Evolutionary conservation across 129 eudicot genomes (phyloP).

Genomic region (Solidago caesia): DNA sequence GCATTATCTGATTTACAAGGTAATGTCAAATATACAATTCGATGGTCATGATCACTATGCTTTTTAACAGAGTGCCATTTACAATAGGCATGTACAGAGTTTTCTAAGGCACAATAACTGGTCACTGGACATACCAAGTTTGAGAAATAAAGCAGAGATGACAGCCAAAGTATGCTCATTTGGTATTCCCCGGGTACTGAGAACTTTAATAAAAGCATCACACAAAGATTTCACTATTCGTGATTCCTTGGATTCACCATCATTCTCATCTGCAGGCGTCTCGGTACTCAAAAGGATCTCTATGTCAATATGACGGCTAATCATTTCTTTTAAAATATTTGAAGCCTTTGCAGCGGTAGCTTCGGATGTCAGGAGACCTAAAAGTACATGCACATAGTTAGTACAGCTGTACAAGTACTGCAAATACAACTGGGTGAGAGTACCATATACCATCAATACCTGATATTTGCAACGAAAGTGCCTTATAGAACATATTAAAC

Average conservation of each 20-base stretch:
- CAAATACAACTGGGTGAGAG: not conserved
- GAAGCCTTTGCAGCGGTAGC: conserved; percentile 67
- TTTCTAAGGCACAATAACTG: not conserved
- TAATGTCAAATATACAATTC: conserved; percentile 13
- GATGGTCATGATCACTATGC: not conserved
- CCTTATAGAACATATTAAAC: conserved; percentile 7
- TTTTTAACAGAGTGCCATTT: not conserved
- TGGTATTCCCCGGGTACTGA: conserved; percentile 41
- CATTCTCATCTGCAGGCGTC: conserved; percentile 32
- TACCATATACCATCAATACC: conserved; percentile 9
- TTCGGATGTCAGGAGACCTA: conserved; percentile 78
- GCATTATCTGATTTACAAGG: not conserved
- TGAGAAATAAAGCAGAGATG: conserved; percentile 60
- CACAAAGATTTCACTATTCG: conserved; percentile 47
- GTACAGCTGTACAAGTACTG: conserved; percentile 19
- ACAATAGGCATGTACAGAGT: too few species aligned
- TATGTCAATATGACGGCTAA: conserved; percentile 48
- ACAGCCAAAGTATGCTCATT: conserved; percentile 63
- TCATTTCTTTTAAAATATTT: conserved; percentile 49
- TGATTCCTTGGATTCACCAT: conserved; percentile 37
- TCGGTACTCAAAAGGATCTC: conserved; percentile 25
- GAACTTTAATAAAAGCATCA: conserved; percentile 46
- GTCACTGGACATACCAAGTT: conserved; percentile 63
- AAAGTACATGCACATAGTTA: conserved; percentile 29
- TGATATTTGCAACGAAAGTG: not conserved